Evolutionary conservation across 441 rosid species (phyloP).

Genomic region (Raphanus hybrid): DNA sequence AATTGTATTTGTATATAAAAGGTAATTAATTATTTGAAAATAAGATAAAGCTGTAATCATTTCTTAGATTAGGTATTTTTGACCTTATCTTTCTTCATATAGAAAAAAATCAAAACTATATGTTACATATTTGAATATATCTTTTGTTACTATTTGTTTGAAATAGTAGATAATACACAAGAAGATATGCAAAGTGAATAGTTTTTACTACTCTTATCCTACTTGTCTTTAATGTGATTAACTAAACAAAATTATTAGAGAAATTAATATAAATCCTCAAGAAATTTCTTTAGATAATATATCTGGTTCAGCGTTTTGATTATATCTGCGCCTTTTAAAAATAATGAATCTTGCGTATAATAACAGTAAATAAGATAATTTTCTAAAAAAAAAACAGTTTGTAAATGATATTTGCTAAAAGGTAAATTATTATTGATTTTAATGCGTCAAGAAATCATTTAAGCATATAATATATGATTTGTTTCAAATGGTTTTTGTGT

Average conservation of each 20-base stretch:
- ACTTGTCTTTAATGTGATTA: neutral
- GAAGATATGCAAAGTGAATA: too few species aligned
- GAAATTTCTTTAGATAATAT: neutral
- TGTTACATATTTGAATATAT: neutral
- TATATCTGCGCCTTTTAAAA: too few species aligned
- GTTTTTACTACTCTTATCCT: too few species aligned
- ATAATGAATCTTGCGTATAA: too few species aligned
- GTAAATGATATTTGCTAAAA: too few species aligned
- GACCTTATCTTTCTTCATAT: neutral
- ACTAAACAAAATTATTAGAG: neutral
- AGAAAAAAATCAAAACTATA: neutral
- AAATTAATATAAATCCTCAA: neutral
- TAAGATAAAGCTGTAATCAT: neutral
- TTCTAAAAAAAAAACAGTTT: too few species aligned
- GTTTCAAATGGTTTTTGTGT: neutral
- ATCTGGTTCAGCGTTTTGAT: too few species aligned
- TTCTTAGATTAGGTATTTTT: neutral
- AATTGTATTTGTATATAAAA: constrained; percentile 1
- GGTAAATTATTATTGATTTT: too few species aligned
- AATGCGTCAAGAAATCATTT: neutral
- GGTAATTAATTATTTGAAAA: neutral
- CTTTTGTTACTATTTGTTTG: neutral
- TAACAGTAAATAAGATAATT: too few species aligned
- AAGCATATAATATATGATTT: neutral
- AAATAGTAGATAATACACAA: neutral